A percentile compares a stretch with the other conserved stretches of the same genome.
Conservation (phyloP, 1,284 basidiomycete genomes). For the Trichosporon faecale region DNA sequence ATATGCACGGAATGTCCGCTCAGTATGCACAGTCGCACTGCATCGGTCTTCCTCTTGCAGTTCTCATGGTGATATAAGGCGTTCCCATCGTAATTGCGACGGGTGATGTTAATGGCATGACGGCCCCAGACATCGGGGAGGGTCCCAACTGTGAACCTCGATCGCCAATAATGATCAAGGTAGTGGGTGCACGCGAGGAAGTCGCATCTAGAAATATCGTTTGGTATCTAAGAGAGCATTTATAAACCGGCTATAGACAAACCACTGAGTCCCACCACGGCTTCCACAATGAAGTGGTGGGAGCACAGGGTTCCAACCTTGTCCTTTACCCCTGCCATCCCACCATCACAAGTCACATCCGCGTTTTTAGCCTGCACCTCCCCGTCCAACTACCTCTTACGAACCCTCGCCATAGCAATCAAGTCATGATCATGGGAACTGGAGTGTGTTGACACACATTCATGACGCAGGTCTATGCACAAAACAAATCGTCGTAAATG, state of each 20-base stretch:
- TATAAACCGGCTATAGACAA: constrained; percentile 10
- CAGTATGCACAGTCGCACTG: background rate
- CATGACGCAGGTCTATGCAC: constrained; percentile 11
- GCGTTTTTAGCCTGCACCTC: background rate
- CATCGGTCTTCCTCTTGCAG: no score
- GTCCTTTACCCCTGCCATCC: background rate
- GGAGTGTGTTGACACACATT: constrained; percentile 7
- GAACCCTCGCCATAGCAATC: background rate
- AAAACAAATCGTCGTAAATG: background rate
- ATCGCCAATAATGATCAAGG: background rate
- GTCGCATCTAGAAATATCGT: background rate
- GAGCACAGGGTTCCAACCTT: background rate
- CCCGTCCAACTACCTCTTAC: no score
- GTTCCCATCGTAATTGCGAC: no score
- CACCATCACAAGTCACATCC: background rate
- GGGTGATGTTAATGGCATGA: no score
- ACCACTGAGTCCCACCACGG: background rate
- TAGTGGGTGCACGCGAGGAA: background rate
- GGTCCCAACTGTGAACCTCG: background rate
- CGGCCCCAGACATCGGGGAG: background rate
- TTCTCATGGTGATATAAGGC: no score
- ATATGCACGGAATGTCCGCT: background rate
- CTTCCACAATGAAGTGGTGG: background rate
- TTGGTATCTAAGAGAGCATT: background rate
- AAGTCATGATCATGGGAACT: background rate